Evolutionary conservation across 768 basidiomycete genomes (phyloP).

Genomic region (Hygrophoropsis aurantiaca): DNA sequence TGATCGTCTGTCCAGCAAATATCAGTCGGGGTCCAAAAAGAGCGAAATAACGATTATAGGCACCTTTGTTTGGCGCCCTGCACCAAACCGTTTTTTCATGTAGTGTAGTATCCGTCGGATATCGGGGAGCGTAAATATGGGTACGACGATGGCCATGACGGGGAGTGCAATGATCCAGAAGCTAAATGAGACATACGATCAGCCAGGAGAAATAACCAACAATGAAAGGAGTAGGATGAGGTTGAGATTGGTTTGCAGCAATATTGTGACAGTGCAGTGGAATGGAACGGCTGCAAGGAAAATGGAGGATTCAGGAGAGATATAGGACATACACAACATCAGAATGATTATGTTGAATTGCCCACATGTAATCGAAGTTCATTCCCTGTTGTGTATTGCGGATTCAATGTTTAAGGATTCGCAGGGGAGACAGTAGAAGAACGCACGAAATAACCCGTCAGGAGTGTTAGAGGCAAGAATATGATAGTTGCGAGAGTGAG

Average conservation of each 20-base stretch:
- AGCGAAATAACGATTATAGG: too few species aligned
- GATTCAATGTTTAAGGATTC: conserved; percentile 18
- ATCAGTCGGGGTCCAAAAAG: too few species aligned
- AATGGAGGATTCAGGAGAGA: neutral
- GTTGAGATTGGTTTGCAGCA: neutral
- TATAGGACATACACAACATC: conserved; percentile 45
- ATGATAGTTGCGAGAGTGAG: conserved; percentile 70
- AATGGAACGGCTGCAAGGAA: conserved; percentile 1
- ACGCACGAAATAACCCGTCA: conserved; percentile 73
- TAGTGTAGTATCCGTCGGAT: conserved; percentile 46
- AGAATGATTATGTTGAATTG: conserved; percentile 37
- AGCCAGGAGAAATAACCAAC: neutral
- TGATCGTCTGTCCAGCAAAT: too few species aligned
- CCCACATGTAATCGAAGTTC: conserved; percentile 60
- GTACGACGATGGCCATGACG: conserved; percentile 51
- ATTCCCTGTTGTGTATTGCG: conserved; percentile 48
- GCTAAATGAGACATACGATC: conserved; percentile 33
- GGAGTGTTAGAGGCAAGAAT: conserved; percentile 66
- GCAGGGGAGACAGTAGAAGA: neutral
- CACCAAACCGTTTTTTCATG: conserved; percentile 40
- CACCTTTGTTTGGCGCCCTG: conserved; percentile 33
- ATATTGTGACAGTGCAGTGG: conserved; percentile 20
- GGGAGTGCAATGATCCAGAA: conserved; percentile 71
- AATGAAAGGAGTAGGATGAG: neutral
- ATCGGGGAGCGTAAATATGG: conserved; percentile 53